phyloP scores from a whole-genome alignment of 225 moss, liverwort and hornwort genomes.

The Rhytidiadelphus loreus region DNA sequence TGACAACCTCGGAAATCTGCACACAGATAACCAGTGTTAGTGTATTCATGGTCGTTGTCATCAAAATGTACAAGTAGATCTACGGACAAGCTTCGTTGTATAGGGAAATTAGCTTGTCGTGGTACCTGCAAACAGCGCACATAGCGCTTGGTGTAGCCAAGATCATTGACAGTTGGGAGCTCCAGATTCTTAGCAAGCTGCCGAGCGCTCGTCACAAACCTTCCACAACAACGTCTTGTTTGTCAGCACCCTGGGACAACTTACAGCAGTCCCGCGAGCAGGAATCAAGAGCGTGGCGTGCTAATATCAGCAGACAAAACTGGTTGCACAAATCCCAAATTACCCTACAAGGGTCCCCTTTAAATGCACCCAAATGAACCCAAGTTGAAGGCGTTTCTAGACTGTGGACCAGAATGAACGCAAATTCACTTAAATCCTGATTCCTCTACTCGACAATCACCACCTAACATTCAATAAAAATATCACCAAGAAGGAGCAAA shows the following conservation, averaged over 20 bases:
- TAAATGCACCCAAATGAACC: not conserved
- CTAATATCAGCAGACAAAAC: not conserved
- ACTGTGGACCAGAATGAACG: not conserved
- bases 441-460: not conserved
- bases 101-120: not conserved
- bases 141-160: conserved; percentile 98
- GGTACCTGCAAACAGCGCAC: conserved; percentile 98
- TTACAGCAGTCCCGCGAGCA: not conserved
- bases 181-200: conserved; percentile 93
- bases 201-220: conserved; percentile 92
- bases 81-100: not conserved
- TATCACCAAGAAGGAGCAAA: not conserved
- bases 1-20: conserved; percentile 99
- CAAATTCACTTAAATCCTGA: not conserved
- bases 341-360: no score
- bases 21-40: not conserved
- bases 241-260: not conserved
- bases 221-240: conserved; percentile 3
- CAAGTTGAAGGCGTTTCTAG: not conserved
- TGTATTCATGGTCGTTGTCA: not conserved
- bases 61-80: conserved; percentile 9
- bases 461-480: not conserved
- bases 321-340: not conserved
- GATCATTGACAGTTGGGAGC: conserved; percentile 89
- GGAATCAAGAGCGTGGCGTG: not conserved